A percentile compares a stretch with the other conserved stretches of the same genome.
Evolutionary conservation across 1,284 basidiomycete genomes (phyloP).

Genomic region (Meira miltonrushii): DNA sequence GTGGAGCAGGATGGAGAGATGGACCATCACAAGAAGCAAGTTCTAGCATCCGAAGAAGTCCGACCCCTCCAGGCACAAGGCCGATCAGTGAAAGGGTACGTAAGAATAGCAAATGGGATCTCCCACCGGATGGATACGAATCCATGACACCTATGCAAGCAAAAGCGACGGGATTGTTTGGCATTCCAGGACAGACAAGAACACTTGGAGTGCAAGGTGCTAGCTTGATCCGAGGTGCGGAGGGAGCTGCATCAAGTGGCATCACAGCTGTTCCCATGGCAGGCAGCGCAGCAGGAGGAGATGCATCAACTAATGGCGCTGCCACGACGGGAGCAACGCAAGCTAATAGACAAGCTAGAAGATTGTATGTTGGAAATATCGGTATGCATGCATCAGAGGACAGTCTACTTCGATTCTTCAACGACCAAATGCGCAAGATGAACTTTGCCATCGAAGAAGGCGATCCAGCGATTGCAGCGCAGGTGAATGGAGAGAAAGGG

Average conservation of each 20-base stretch:
- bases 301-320: conserved; percentile 14
- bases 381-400: conserved; percentile 84
- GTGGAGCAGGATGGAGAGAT: conserved; percentile 23
- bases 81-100: conserved; percentile 79
- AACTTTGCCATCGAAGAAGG: conserved; percentile 56
- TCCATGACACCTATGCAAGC: conserved; percentile 89
- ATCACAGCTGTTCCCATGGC: conserved; percentile 56
- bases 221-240: conserved; percentile 6
- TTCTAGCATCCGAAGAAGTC: conserved; percentile 72
- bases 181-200: conserved; percentile 81
- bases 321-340: not conserved
- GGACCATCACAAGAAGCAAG: conserved; percentile 55
- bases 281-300: conserved; percentile 8
- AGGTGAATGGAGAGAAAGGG: conserved; percentile 95
- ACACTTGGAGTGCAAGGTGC: conserved; percentile 58
- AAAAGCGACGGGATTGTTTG: conserved; percentile 90
- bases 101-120: conserved; percentile 89
- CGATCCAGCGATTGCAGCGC: conserved; percentile 83
- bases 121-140: conserved; percentile 89
- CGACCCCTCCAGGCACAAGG: conserved; percentile 78
- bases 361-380: conserved; percentile 92
- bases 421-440: conserved; percentile 80
- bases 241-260: conserved; percentile 17
- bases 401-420: conserved; percentile 86
- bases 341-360: conserved; percentile 71